Evolutionary conservation across 2,329 filamentous ascomycete species (phyloP).

Genomic region (Claviceps pusilla): DNA sequence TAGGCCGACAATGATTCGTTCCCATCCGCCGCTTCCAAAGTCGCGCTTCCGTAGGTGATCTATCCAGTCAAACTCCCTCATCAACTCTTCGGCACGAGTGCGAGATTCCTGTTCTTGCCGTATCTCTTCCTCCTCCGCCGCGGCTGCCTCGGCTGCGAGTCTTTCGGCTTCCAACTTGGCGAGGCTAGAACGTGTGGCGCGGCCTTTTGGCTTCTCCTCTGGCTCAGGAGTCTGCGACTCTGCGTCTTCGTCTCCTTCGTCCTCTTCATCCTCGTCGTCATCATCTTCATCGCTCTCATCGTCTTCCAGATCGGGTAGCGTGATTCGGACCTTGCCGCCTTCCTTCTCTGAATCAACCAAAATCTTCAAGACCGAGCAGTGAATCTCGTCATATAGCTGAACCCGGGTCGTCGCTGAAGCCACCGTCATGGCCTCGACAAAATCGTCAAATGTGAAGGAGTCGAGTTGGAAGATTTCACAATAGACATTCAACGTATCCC

Average conservation of each 20-base stretch:
- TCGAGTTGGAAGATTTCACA: slow-evolving; percentile 88
- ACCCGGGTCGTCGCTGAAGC: slow-evolving; percentile 60
- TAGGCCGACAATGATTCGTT: slow-evolving; percentile 74
- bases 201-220: slow-evolving; percentile 48
- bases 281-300: slow-evolving; percentile 54
- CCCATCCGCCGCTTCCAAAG: slow-evolving; percentile 80
- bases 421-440: slow-evolving; percentile 71
- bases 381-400: slow-evolving; percentile 76
- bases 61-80: slow-evolving; percentile 67
- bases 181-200: slow-evolving; percentile 73
- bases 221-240: slow-evolving; percentile 50
- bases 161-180: slow-evolving; percentile 65
- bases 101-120: slow-evolving; percentile 33
- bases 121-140: slow-evolving; percentile 34
- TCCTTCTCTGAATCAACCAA: slow-evolving; percentile 62
- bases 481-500: slow-evolving; percentile 97
- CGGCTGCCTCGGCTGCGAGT: slow-evolving; percentile 43
- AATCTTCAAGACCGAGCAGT: slow-evolving; percentile 80
- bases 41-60: slow-evolving; percentile 69
- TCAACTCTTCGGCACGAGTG: slow-evolving; percentile 62
- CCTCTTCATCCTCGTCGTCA: slow-evolving; percentile 42
- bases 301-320: slow-evolving; percentile 58
- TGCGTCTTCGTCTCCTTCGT: slow-evolving; percentile 36
- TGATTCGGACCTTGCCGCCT: slow-evolving; percentile 65
- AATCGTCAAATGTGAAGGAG: slow-evolving; percentile 96